phyloP scores from a whole-genome alignment of 2,329 filamentous ascomycete species.

The Penicillium sp. region DNA sequence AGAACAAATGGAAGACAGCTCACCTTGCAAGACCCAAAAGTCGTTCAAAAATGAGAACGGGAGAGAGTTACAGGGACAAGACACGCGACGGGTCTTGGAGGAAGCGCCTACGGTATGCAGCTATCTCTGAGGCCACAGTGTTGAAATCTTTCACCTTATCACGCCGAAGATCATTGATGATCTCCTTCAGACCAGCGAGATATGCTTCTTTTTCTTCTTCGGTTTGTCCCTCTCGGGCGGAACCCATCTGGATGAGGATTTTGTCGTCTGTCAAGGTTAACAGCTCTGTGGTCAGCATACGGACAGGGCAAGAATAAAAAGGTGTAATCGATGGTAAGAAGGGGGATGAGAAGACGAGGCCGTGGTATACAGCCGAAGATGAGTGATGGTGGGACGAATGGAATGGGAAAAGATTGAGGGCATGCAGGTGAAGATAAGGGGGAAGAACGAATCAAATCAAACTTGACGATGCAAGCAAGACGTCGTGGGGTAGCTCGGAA shows the following conservation, averaged over 20 bases:
- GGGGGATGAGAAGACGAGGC: background rate
- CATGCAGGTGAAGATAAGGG: slow-evolving; percentile 3
- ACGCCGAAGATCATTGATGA: slow-evolving; percentile 53
- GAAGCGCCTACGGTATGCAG: slow-evolving; percentile 53
- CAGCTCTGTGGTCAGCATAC: slow-evolving; percentile 43
- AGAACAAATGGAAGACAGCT: slow-evolving; percentile 16
- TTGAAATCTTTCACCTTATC: slow-evolving; percentile 54
- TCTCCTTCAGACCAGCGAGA: slow-evolving; percentile 48
- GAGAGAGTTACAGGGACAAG: slow-evolving; percentile 45
- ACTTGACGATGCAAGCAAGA: slow-evolving; percentile 10
- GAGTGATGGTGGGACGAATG: background rate
- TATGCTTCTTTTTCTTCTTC: slow-evolving; percentile 48
- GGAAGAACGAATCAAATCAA: slow-evolving; percentile 8
- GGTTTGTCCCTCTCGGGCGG: slow-evolving; percentile 48
- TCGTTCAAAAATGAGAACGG: slow-evolving; percentile 7
- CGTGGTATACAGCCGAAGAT: background rate
- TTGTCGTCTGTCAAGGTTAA: slow-evolving; percentile 52
- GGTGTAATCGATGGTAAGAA: background rate
- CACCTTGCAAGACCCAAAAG: slow-evolving; percentile 15
- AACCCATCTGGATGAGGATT: slow-evolving; percentile 53
- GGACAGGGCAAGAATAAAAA: slow-evolving; percentile 28
- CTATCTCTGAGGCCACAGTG: slow-evolving; percentile 52
- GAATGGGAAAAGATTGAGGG: background rate
- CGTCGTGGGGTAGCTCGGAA: slow-evolving; percentile 24
- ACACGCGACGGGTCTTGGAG: slow-evolving; percentile 49